Evolutionary conservation across 176 grass and related monocot genomes (phyloP).

Genomic region (Cenchrus americanus): DNA sequence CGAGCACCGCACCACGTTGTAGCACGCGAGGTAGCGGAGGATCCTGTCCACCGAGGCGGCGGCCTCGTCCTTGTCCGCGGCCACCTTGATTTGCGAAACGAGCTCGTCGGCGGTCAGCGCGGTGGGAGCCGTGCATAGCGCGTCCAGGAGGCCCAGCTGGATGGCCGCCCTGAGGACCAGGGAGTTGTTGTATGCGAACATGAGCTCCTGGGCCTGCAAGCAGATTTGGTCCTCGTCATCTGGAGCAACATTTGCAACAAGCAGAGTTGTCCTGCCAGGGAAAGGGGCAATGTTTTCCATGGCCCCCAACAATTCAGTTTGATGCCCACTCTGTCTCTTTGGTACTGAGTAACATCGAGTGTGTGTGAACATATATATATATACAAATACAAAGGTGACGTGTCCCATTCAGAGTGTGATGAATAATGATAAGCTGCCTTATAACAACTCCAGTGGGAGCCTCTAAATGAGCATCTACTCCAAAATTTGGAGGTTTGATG

Average conservation of each 20-base stretch:
- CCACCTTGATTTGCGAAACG: not conserved
- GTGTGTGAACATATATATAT: too few relatives aligned
- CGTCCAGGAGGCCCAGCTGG: conserved; percentile 26
- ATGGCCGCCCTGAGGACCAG: conserved; percentile 37
- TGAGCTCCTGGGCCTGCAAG: not conserved
- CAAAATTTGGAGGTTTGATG: too few relatives aligned
- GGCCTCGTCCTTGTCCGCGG: not conserved
- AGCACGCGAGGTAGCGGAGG: conserved; percentile 48
- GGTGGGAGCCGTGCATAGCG: conserved; percentile 13
- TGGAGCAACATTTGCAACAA: too few relatives aligned
- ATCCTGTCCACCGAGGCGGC: conserved; percentile 41
- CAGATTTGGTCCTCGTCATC: not conserved
- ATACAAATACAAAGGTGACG: too few relatives aligned
- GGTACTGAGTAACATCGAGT: too few relatives aligned
- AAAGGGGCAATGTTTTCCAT: not conserved
- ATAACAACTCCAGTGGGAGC: too few relatives aligned
- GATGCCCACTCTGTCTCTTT: too few relatives aligned
- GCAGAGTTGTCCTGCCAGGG: too few relatives aligned
- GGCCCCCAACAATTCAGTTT: too few relatives aligned
- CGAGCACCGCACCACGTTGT: conserved; percentile 31
- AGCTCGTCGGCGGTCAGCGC: conserved; percentile 30
- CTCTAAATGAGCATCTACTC: too few relatives aligned
- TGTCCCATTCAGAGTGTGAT: too few relatives aligned
- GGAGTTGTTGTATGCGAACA: not conserved
- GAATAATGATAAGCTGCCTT: too few relatives aligned